Percentiles rank a stretch among this genome's conserved stretches.
phyloP scores from a whole-genome alignment of 441 rosid species.

The Erodium texanum region DNA sequence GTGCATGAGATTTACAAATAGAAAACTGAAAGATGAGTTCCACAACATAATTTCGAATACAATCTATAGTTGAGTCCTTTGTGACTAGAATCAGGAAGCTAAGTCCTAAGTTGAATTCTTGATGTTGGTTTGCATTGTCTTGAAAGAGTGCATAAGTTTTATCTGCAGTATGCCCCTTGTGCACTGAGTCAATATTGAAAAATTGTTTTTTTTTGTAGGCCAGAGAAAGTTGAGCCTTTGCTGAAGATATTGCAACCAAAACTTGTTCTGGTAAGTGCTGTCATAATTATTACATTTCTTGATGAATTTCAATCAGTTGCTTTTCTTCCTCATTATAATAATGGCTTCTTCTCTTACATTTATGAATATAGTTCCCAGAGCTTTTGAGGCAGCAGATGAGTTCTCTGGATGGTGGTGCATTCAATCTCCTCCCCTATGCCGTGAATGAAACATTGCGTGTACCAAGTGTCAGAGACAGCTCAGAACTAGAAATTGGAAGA shows the following conservation, averaged over 20 bases:
- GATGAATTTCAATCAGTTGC: no score
- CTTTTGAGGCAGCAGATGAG: slow-evolving; percentile 30
- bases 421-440: slow-evolving; percentile 29
- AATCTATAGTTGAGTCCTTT: not conserved
- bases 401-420: slow-evolving; percentile 23
- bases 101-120: not conserved
- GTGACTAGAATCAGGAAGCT: not conserved
- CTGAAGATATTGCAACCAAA: slow-evolving; percentile 54
- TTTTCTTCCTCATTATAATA: not conserved
- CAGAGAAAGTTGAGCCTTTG: slow-evolving; percentile 37
- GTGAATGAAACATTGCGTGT: slow-evolving; percentile 41
- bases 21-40: not conserved
- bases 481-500: slow-evolving; percentile 41
- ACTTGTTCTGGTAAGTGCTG: slow-evolving; percentile 44
- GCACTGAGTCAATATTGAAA: not conserved
- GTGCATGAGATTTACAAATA: not conserved
- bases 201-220: slow-evolving; percentile 28
- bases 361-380: slow-evolving; percentile 44
- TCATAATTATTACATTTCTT: not conserved
- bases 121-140: not conserved
- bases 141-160: not conserved
- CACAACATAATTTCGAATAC: not conserved
- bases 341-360: not conserved
- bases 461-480: slow-evolving; percentile 28
- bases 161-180: not conserved